These are phyloP conservation scores for Thuja plicata DNA, from an alignment of 83 land plant genomes.

Conservation along the genomic window DNA sequence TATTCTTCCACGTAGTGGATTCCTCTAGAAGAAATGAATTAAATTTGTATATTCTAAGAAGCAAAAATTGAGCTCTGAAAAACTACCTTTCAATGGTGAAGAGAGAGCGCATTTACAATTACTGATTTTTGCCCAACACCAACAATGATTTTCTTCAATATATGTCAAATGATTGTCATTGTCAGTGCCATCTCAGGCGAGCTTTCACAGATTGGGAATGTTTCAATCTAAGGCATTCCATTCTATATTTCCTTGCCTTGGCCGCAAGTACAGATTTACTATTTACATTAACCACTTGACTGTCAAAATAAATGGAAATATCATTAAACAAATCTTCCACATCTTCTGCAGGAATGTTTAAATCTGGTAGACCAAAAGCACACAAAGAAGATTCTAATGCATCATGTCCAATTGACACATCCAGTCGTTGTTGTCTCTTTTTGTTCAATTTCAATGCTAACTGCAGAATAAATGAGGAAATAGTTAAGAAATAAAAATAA, in stretches of 20 bases:
- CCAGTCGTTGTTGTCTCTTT: not conserved
- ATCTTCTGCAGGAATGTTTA: not conserved
- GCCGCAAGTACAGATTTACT: not conserved
- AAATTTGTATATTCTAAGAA: too few species aligned
- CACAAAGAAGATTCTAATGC: not conserved
- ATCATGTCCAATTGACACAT: not conserved
- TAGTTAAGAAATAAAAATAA: too few species aligned
- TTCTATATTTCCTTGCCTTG: not conserved
- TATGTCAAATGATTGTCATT: not conserved
- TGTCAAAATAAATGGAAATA: not conserved
- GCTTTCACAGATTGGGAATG: not conserved
- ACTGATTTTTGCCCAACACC: not conserved
- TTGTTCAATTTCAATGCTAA: not conserved
- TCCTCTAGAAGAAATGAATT: too few species aligned
- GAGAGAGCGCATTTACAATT: not conserved
- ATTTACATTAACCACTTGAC: not conserved
- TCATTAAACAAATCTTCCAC: not conserved
- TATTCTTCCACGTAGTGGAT: too few species aligned
- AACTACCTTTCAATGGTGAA: not conserved
- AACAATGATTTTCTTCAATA: not conserved
- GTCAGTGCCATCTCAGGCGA: not conserved
- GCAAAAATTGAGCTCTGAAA: not conserved
- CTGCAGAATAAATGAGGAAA: not conserved
- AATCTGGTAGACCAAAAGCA: not conserved
- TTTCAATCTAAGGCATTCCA: not conserved